phyloP scores from a whole-genome alignment of 2,329 filamentous ascomycete genomes.

The Plectosphaerella plurivora region DNA sequence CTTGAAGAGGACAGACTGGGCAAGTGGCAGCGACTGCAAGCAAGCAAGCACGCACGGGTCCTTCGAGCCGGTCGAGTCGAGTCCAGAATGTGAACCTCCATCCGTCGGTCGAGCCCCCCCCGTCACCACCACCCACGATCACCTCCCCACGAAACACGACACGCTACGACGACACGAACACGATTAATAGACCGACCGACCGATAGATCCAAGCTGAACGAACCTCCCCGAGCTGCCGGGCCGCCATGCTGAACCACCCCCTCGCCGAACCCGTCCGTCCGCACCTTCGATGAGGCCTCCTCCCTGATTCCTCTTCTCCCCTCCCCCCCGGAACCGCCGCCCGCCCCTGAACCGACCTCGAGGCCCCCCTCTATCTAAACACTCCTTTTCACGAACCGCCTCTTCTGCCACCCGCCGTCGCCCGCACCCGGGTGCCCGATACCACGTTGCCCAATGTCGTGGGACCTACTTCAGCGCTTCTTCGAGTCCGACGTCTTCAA shows the following conservation, averaged over 20 bases:
- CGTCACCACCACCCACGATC: not conserved
- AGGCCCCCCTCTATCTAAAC: not conserved
- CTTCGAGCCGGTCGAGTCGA: too few species aligned
- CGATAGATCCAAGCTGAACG: not conserved
- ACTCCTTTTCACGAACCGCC: not conserved
- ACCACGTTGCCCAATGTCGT: constrained; percentile 54
- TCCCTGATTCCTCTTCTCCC: not conserved
- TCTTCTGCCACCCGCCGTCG: not conserved
- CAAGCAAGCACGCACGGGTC: too few species aligned
- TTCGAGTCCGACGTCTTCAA: constrained; percentile 94
- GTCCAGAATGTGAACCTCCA: too few species aligned
- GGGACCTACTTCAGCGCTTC: constrained; percentile 86
- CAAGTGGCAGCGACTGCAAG: too few species aligned
- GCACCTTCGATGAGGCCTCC: constrained; percentile 1
- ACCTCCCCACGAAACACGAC: not conserved
- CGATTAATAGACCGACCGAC: not conserved
- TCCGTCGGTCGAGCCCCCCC: too few species aligned
- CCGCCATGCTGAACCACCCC: constrained; percentile 4
- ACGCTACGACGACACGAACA: not conserved
- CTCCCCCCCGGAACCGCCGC: not conserved
- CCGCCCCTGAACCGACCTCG: not conserved
- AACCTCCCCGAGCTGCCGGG: not conserved
- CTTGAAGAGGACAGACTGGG: too few species aligned
- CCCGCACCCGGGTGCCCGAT: not conserved
- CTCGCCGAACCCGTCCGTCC: constrained; percentile 1